These are phyloP conservation scores for Amphibolis antarctica DNA, from an alignment of 106 monocot species.

Conservation along the genomic window DNA sequence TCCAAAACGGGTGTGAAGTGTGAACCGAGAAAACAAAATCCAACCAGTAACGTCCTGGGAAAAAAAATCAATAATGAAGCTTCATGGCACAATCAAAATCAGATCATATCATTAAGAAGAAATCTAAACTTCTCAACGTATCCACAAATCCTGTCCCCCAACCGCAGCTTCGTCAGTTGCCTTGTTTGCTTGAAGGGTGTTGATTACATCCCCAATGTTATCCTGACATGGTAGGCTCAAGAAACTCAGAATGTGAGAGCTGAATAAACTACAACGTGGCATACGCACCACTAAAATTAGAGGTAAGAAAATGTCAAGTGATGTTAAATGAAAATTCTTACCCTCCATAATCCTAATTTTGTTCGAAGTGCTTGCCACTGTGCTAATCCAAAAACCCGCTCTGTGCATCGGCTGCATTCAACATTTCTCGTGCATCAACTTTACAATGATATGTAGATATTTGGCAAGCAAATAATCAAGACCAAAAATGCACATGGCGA, in stretches of 20 bases:
- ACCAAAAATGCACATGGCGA: too few relatives aligned
- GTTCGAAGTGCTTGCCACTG: slow-evolving; percentile 73
- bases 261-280: neutral
- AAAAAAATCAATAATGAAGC: neutral
- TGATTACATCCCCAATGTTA: slow-evolving; percentile 51
- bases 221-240: slow-evolving; percentile 24
- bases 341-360: slow-evolving; percentile 79
- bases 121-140: neutral
- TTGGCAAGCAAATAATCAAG: neutral
- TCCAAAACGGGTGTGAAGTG: too few relatives aligned
- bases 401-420: slow-evolving; percentile 59
- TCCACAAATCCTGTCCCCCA: slow-evolving; percentile 22
- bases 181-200: slow-evolving; percentile 73
- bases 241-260: neutral
- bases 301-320: neutral
- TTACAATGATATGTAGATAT: neutral
- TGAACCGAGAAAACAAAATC: neutral
- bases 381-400: slow-evolving; percentile 60
- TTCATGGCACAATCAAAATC: neutral
- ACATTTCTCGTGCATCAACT: neutral
- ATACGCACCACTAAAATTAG: neutral
- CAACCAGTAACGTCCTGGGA: neutral
- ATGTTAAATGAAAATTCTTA: slow-evolving; percentile 17
- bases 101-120: neutral
- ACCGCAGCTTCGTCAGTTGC: slow-evolving; percentile 34